These are phyloP conservation scores for Flaveria bidentis DNA, from an alignment of 129 eudicot genomes.

Conservation along the genomic window DNA sequence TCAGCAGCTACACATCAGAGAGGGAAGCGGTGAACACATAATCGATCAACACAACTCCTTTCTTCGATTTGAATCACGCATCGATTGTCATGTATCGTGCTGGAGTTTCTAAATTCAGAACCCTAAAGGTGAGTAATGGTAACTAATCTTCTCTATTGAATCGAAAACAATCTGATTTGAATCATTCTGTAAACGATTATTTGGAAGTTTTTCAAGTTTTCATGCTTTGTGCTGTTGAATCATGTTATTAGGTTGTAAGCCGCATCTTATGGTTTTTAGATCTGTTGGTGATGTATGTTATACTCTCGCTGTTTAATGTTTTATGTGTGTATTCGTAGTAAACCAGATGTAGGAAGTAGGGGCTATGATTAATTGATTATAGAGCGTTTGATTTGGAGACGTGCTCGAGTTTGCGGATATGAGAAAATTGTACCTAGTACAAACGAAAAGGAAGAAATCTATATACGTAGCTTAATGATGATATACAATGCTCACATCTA, in stretches of 20 bases:
- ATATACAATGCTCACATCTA: background rate
- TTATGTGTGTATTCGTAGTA: constrained; percentile 1
- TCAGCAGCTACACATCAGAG: background rate
- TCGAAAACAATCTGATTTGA: background rate
- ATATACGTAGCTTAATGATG: constrained; percentile 9
- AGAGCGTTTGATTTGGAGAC: background rate
- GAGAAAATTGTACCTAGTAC: background rate
- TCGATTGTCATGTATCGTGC: constrained; percentile 67
- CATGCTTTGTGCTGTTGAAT: background rate
- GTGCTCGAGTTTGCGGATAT: background rate
- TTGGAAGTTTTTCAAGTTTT: background rate
- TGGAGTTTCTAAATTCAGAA: constrained; percentile 62
- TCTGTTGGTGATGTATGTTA: constrained; percentile 23
- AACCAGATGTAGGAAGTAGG: constrained; percentile 6
- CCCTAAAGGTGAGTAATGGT: constrained; percentile 61
- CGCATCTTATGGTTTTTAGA: constrained; percentile 22
- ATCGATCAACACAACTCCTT: constrained; percentile 6
- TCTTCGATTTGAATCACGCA: background rate
- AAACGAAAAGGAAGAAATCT: too few relatives aligned
- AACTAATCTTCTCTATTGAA: background rate
- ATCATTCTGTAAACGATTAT: background rate
- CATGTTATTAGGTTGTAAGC: background rate
- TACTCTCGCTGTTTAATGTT: constrained; percentile 5
- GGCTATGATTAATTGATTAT: background rate
- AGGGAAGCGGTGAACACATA: background rate